Base-by-base conservation (phyloP, 2,329 filamentous ascomycete genomes). In the Fusarium avenaceum region DNA sequence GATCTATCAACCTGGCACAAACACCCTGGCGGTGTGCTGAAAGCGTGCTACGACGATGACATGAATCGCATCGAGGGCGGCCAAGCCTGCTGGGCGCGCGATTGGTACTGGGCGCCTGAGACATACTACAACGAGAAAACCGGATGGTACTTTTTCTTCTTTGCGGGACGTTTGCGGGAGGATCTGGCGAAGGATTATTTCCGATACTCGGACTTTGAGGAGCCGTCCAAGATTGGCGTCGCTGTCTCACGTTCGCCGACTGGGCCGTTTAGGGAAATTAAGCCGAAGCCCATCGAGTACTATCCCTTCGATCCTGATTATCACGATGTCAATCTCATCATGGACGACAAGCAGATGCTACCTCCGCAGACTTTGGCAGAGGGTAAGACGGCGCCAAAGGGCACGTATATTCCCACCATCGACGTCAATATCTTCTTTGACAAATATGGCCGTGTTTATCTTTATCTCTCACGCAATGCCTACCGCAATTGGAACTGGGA, bases 381-480 rank as follows among this genome's bases (percentile, higher is more conserved):
- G 20, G 77, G 77, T 1, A 44, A 67, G 20, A 73, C 57, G 0
- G 77, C 77, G 13, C 77, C 77, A 1, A 78, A 69, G 56, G 77
- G 77, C 15, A 79, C 77, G 1, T 79, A 76, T 20, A 79, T 79
- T 20, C 77, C 77, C 1, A 76, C 74, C 6, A 83, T 85, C 9
- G 83, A 85, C 52, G 78, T 81, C 0, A 81, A 84, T 72, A 75
- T 86, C n/a, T 81, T 85, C 40, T 84, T 81, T 45, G 79, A 83
- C 40, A 67, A 74, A 7, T 75, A 80, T 59, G 77, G 75, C 4
- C 72, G 70, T 7, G 69, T 76, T 14, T 82, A 83, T 54, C 53
- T 80, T 0, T 79, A 78, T 55, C 61, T 71, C 6, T 79, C 78
- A 1, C 71, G 77, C 7, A 79, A 79, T 44, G 77, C 77, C 4